Base-by-base conservation (phyloP, 352 stramenopile species). In the Globisporangium yorkense region DNA sequence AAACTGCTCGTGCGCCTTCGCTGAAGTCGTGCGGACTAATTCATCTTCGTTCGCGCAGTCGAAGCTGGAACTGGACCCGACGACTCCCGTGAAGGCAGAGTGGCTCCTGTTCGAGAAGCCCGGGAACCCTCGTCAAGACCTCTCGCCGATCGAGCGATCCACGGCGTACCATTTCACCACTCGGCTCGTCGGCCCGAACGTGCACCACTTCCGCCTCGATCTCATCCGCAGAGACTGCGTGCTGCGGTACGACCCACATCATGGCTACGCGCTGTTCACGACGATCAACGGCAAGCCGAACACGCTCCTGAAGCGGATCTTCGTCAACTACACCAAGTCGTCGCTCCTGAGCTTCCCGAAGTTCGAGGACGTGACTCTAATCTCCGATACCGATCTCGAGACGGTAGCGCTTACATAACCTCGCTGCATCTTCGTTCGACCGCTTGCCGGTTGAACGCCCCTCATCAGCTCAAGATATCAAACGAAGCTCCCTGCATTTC, bases 101-200 rank as follows among this genome's bases (percentile, higher is more conserved):
- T 87, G 77, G 77, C 70, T 87, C 65, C 81, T 87, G 74, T 84
- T 87, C 49, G 77, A 87, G 44, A 87, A 84, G 55, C 49, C 31
- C 5, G 76, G 76, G 12, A 87, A 87, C 54, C 77, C 77, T 10
- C 66, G 74, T 0, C 67, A 84, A 21, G 66, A 80, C 12, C 65
- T 87, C 16, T 83, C 74, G 3, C 44, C 72, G 6, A 72, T 87
- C 40, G 77, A 87, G 56, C 65, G 72, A 15, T 74, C 67, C 54
- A 84, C 74, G n/a, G 84, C 71, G 54, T 87, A 81, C 57, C 48
- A 68, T n/a, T 87, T 71, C 43, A 61, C 62, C 10, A 74, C 68
- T 0, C 66, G 67, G 13, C 61, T 59, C 45, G 65, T 87, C 39
- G 77, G 63, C 1, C 62, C 66, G 1, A 80, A 81, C 50, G 72